Percentiles rank a stretch among this genome's conserved stretches.
Evolutionary conservation across 805 yeast genomes (phyloP).

Genomic region (Candida golubevii): DNA sequence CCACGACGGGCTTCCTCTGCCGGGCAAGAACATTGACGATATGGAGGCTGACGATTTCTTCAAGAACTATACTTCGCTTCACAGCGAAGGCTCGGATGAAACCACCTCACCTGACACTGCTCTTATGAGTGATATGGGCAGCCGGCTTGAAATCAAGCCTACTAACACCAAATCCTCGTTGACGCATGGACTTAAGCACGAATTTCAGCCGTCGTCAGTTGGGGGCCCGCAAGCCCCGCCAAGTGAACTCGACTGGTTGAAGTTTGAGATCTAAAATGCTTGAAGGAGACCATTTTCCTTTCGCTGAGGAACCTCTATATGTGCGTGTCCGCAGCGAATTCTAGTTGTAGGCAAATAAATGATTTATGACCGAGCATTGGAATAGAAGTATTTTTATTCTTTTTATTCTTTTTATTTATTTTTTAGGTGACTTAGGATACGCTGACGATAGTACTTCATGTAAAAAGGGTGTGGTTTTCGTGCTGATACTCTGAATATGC

Average conservation of each 20-base stretch:
- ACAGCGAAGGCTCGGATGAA: conserved; percentile 16
- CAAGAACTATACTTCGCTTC: conserved; percentile 21
- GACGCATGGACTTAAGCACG: conserved; percentile 17
- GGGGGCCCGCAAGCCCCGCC: conserved; percentile 10
- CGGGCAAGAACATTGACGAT: conserved; percentile 14
- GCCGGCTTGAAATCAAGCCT: conserved; percentile 14
- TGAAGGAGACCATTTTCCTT: no score
- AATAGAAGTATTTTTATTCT: no score
- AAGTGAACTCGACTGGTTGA: conserved; percentile 31
- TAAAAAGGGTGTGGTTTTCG: no score
- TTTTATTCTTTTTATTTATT: no score
- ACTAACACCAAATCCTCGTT: conserved; percentile 13
- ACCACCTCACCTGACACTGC: conserved; percentile 10
- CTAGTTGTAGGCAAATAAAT: no score
- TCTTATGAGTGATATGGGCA: conserved; percentile 11
- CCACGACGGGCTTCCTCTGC: conserved; percentile 8
- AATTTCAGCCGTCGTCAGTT: not conserved
- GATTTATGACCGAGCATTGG: no score
- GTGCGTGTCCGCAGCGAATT: no score
- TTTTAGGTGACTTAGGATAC: no score
- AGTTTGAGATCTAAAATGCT: conserved; percentile 21
- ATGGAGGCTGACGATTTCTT: conserved; percentile 21
- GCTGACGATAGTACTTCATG: no score
- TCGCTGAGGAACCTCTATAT: no score
- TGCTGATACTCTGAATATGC: no score